Percentiles rank a stretch among this genome's conserved stretches.
Conservation (phyloP, 2,329 filamentous ascomycete genomes). For the Pestalotiopsis sp. region DNA sequence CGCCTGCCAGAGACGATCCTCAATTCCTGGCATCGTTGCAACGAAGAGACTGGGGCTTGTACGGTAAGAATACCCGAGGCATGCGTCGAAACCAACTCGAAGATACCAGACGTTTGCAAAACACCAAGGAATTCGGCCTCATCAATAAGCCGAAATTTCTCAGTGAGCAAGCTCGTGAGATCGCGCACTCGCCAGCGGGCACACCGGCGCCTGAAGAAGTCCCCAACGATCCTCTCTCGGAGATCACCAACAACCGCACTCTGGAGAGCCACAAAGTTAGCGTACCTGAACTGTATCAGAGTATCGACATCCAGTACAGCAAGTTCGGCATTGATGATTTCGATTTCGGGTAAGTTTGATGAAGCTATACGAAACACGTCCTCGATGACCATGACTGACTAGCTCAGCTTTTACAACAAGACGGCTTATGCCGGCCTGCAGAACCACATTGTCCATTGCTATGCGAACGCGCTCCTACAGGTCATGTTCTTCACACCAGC, state of each 20-base stretch:
- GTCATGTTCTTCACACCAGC: constrained; percentile 89
- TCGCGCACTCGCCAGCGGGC: constrained; percentile 47
- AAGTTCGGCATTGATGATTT: constrained; percentile 99
- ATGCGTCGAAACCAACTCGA: constrained; percentile 81
- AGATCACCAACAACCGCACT: constrained; percentile 64
- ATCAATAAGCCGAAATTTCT: constrained; percentile 86
- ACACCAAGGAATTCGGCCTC: constrained; percentile 62
- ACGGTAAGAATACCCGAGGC: constrained; percentile 75
- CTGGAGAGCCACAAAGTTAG: constrained; percentile 78
- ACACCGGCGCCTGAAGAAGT: constrained; percentile 45
- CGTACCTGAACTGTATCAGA: constrained; percentile 85
- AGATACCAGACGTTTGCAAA: constrained; percentile 61
- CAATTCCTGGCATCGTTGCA: constrained; percentile 71
- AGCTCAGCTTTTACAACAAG: constrained; percentile 83
- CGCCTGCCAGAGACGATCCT: constrained; percentile 74
- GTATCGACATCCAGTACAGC: constrained; percentile 98
- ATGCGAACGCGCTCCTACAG: constrained; percentile 90
- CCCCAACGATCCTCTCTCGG: constrained; percentile 62
- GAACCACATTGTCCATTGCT: constrained; percentile 96
- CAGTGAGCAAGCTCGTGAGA: constrained; percentile 85
- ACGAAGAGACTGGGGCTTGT: constrained; percentile 74
- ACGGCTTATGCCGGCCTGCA: constrained; percentile 90
- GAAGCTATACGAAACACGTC: not conserved
- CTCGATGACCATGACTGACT: constrained; percentile 14
- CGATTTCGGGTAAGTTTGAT: constrained; percentile 76